Conservation (phyloP, 163 green algal genomes). For the Scenedesmus sp. region DNA sequence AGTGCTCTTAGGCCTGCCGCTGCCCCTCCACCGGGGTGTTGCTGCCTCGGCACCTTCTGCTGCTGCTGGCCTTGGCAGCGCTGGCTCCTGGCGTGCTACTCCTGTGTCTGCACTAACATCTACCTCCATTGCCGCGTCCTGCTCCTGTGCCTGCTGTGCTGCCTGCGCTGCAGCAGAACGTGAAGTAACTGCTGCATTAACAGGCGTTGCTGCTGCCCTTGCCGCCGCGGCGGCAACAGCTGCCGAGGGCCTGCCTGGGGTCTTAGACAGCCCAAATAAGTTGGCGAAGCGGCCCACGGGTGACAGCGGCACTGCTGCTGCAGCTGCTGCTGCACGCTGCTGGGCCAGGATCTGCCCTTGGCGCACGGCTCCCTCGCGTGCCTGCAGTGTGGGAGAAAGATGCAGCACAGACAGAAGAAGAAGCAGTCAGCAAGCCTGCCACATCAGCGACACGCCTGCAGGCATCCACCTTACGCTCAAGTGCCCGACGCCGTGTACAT, state of each 20-base stretch:
- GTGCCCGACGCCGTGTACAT: too few species aligned
- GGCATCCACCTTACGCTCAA: too few species aligned
- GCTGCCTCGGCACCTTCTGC: neutral
- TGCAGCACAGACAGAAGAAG: neutral
- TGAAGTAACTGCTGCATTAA: neutral
- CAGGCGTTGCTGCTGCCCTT: neutral
- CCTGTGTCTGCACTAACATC: neutral
- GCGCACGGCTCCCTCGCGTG: constrained; percentile 28
- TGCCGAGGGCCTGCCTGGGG: neutral
- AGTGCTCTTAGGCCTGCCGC: neutral
- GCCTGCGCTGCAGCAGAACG: neutral
- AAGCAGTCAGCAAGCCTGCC: neutral
- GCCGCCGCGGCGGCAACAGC: neutral
- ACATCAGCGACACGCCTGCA: neutral
- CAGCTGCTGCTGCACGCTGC: constrained; percentile 31
- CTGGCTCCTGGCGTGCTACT: neutral
- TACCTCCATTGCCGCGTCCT: neutral
- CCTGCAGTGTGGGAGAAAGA: neutral
- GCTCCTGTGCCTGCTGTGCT: neutral
- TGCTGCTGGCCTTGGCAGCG: neutral
- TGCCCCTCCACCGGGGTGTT: neutral
- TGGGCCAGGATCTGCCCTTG: constrained; percentile 41
- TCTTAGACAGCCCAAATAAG: neutral
- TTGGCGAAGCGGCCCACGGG: constrained; percentile 33
- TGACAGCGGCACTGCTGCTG: constrained; percentile 30